Base-by-base conservation (phyloP, 257 asterid species). In the Schizonepeta tenuifolia region DNA sequence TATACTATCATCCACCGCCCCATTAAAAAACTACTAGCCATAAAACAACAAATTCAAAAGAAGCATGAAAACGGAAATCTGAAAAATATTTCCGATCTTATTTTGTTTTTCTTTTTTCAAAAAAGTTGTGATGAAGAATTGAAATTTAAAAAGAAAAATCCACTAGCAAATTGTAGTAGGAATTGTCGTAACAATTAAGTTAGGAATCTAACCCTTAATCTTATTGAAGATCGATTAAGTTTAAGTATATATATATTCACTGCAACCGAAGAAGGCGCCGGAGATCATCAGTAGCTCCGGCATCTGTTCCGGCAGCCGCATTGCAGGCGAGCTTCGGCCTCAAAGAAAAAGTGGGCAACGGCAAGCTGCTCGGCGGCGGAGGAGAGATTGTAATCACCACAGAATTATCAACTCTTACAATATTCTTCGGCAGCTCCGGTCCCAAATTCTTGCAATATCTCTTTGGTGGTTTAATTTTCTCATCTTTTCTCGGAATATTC, bases 281-380 rank as follows among this genome's bases (percentile, higher is more conserved):
- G 31, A 84, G 92, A 75, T 80, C 58, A 18, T 83, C 76, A 0
- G 86, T 84, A 15, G 88, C 92, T 38, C 89, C 90, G 35, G 85
- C 17, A 18, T 80, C 86, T 7, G 49, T 3, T 47, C 77, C 82
- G n/a, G 76, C 86, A 20, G 84, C 88, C 75, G 68, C 82, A 3
- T 77, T 79, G 89, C 90, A 80, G 75, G 87, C 69, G 40, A 79
- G 83, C 82, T 86, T 88, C 24, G 86, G 84, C 93, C 89, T 83
- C 80, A 90, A 31, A 11, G 83, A 81, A 80, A 91, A 91, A 20
- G 82, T 86, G 70, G 98, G 98, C 88, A 92, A 78, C 61, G 98
- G 98, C 89, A 92, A 70, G 87, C 98, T 88, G 73, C 95, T 90
- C 22, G 98, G 97, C 22, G 97, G 95, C 61, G 98, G 93, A 31